phyloP scores from a whole-genome alignment of 2,329 filamentous ascomycete genomes.

The Fusarium sp. region DNA sequence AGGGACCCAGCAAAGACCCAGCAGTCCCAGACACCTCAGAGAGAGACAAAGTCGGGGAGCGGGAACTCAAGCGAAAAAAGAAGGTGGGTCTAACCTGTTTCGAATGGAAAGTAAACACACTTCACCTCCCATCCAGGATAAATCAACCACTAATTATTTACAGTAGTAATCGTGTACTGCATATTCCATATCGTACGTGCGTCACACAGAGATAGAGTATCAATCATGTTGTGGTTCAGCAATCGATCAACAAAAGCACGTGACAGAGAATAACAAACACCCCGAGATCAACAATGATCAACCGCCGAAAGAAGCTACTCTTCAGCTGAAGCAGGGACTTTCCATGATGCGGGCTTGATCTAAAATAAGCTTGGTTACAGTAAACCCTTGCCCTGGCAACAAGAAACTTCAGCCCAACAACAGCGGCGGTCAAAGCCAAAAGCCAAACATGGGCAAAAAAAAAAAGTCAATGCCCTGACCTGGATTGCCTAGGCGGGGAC shows the following conservation, averaged over 20 bases:
- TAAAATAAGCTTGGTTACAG: constrained; percentile 29
- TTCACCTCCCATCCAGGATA: not conserved
- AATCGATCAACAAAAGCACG: constrained; percentile 31
- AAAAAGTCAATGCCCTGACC: constrained; percentile 28
- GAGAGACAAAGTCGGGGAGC: constrained; percentile 15
- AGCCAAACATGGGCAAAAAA: not conserved
- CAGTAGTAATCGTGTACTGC: constrained; percentile 3
- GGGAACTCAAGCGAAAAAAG: constrained; percentile 27
- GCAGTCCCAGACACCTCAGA: not conserved
- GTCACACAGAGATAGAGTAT: constrained; percentile 30
- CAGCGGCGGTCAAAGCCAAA: constrained; percentile 33
- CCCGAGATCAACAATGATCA: not conserved
- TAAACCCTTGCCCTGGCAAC: constrained; percentile 28
- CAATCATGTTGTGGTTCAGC: constrained; percentile 19
- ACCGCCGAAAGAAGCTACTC: not conserved
- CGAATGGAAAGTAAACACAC: constrained; percentile 46
- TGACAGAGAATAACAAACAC: constrained; percentile 7
- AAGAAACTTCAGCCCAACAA: constrained; percentile 31
- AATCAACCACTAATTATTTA: constrained; percentile 8
- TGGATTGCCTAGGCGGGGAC: constrained; percentile 21
- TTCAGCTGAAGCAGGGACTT: not conserved
- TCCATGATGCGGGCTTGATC: constrained; percentile 8
- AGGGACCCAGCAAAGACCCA: constrained; percentile 1
- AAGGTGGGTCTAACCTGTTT: constrained; percentile 36
- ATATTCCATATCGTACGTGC: constrained; percentile 18